Base-by-base conservation (phyloP, 495 filamentous ascomycete genomes). In the Poronia punctata region DNA sequence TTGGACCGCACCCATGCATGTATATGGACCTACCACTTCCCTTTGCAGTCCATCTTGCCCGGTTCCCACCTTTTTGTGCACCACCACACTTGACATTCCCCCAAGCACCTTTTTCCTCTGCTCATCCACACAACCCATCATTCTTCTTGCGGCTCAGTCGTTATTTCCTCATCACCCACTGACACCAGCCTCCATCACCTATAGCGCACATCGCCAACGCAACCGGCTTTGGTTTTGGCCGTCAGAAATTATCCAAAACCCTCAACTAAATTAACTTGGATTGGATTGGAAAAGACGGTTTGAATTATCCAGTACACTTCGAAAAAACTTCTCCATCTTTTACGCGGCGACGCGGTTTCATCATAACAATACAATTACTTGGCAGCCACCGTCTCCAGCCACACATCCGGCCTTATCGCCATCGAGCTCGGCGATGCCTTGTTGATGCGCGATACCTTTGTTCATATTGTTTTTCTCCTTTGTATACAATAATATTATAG, bases 321-420 rank as follows among this genome's bases (percentile, higher is more conserved):
- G n/a, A n/a, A n/a, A n/a, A n/a, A n/a, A n/a, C n/a, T n/a, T n/a
- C n/a, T n/a, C n/a, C n/a, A n/a, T n/a, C n/a, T n/a, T n/a, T n/a
- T n/a, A 28, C 24, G 32, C 41, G 25, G 25, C 26, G 7, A 23
- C 42, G 27, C 27, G 28, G 33, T 36, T 20, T 23, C 38, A 30
- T 41, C 34, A 38, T 44, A 55, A 55, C 52, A 50, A 55, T 49
- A 56, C 49, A 49, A 45, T 49, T 41, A 34, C 48, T n/a, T 45
- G 45, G 46, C 55, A 59, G 69, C 69, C 69, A 73, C 69, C 59
- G 56, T 67, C 64, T 64, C 47, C 69, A 70, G 67, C 69, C 67
- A 68, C 66, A 69, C 68, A 60, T 54, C 52, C 56, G 59, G 53
- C 53, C 60, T 58, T 54, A 50, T 42, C 46, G 28, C 45, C 47